Base-by-base conservation (phyloP, 2,329 filamentous ascomycete genomes). In the Dactylellina leptospora region DNA sequence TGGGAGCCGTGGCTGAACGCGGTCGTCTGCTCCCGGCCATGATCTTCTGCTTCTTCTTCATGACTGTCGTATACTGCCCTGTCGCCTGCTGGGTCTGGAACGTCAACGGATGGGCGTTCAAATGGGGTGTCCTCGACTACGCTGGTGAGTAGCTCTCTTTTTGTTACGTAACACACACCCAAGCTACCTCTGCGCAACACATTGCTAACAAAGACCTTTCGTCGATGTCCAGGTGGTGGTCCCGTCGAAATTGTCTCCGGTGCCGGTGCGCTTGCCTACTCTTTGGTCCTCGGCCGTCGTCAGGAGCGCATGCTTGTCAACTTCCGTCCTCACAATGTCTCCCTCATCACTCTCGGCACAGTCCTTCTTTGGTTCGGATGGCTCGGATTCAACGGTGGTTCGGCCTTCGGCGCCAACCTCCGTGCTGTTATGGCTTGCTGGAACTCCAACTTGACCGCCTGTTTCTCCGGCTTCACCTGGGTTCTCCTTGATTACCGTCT, bases 271-370 rank as follows among this genome's bases (percentile, higher is more conserved):
- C 85, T 97, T 48, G 95, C 95, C 75, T 99, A 97, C 83, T 96
- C 93, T 1, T 90, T 91, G 91, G 88, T 97, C 36, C 90, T 99
- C 73, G 95, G 95, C 76, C 91, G 92, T 78, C 92, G 95, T 76
- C 95, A 97, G 83, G 93, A 97, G 84, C 95, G 92, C 84, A 97
- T 97, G 92, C 97, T 97, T 91, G 87, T 97, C 82, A 97, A 97
- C 86, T 97, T 97, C 86, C 91, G 95, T 76, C 95, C 95, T 16
- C 95, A 99, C 85, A 99, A 99, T 83, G 95, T 97, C 76, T 96
- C 93, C 4, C 86, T 97, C 78, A 96, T 99, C 82, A 93, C 95
- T 0, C 89, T 97, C 77, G 95, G 95, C 74, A 97, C 95, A 2
- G 86, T 96, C 75, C 86, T 99, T 77, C 91, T 99, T 63, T 97